Conservation (phyloP, 1,284 basidiomycete genomes). For the Hypsizygus ulmarius region DNA sequence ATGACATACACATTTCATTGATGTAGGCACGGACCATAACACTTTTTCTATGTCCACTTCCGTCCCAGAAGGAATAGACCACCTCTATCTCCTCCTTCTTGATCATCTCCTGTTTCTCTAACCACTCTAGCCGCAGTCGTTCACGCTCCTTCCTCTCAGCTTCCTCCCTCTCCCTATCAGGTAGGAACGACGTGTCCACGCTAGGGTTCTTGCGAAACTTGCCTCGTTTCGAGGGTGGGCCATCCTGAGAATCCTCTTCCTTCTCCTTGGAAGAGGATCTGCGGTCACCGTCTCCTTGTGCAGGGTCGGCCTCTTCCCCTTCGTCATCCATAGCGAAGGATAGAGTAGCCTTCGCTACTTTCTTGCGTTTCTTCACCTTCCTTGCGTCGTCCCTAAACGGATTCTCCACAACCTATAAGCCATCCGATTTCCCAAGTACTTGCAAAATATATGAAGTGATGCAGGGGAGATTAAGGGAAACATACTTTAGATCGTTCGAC, state of each 20-base stretch:
- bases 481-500: constrained; percentile 82
- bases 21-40: constrained; percentile 65
- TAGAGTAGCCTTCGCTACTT: constrained; percentile 75
- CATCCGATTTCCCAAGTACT: constrained; percentile 34
- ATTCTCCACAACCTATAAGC: constrained; percentile 77
- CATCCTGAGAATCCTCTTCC: constrained; percentile 36
- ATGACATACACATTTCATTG: not conserved
- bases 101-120: constrained; percentile 83
- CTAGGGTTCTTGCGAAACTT: constrained; percentile 93
- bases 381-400: constrained; percentile 82
- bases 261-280: constrained; percentile 34
- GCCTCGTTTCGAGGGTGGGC: constrained; percentile 59
- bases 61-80: constrained; percentile 98
- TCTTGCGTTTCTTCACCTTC: constrained; percentile 91
- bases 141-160: constrained; percentile 87
- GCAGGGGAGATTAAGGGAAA: constrained; percentile 31
- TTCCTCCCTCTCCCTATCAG: constrained; percentile 94
- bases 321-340: constrained; percentile 90
- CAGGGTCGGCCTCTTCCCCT: constrained; percentile 38
- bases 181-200: constrained; percentile 97
- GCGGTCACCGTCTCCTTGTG: constrained; percentile 25
- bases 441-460: constrained; percentile 13
- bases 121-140: constrained; percentile 87
- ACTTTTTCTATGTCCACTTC: constrained; percentile 92
- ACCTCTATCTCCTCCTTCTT: constrained; percentile 91